Evolutionary conservation across 768 basidiomycete species (phyloP).

Genomic region (Pleurotus djamor): DNA sequence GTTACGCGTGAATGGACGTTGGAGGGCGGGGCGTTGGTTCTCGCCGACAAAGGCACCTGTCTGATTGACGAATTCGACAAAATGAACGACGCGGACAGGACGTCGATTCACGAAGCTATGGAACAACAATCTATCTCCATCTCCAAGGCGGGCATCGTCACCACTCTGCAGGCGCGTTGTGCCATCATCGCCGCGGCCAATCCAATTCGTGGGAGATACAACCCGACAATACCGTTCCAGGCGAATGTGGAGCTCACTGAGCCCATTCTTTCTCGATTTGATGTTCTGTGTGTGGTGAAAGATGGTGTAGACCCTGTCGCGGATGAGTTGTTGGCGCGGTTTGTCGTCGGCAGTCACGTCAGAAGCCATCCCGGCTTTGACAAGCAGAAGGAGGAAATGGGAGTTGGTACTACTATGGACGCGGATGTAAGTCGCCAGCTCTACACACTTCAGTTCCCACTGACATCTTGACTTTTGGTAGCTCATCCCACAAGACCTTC

Average conservation of each 20-base stretch:
- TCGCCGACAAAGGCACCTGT: conserved; percentile 97
- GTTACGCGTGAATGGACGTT: conserved; percentile 98
- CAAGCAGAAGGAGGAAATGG: conserved; percentile 84
- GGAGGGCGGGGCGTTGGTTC: conserved; percentile 96
- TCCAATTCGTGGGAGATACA: conserved; percentile 95
- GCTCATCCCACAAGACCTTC: conserved; percentile 96
- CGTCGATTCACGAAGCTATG: conserved; percentile 99
- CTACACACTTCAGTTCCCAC: not conserved
- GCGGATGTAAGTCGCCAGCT: conserved; percentile 68
- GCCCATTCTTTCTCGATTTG: conserved; percentile 97
- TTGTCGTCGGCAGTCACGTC: conserved; percentile 97
- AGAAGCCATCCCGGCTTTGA: conserved; percentile 94
- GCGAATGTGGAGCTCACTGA: conserved; percentile 99
- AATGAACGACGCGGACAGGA: conserved; percentile 98
- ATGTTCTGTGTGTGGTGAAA: conserved; percentile 97
- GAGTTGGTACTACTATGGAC: conserved; percentile 86
- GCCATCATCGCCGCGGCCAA: conserved; percentile 98
- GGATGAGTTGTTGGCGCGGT: conserved; percentile 94
- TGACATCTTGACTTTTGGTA: conserved; percentile 26
- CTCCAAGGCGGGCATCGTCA: conserved; percentile 98
- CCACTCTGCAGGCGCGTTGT: conserved; percentile 96
- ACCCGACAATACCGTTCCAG: conserved; percentile 96
- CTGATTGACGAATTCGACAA: conserved; percentile 99
- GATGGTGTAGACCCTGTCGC: conserved; percentile 96
- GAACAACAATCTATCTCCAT: conserved; percentile 99